A percentile compares a stretch with the other conserved stretches of the same genome.
These are phyloP conservation scores for Bipolaris victoriae DNA, from an alignment of 2,329 filamentous ascomycete species.

Conservation along the genomic window DNA sequence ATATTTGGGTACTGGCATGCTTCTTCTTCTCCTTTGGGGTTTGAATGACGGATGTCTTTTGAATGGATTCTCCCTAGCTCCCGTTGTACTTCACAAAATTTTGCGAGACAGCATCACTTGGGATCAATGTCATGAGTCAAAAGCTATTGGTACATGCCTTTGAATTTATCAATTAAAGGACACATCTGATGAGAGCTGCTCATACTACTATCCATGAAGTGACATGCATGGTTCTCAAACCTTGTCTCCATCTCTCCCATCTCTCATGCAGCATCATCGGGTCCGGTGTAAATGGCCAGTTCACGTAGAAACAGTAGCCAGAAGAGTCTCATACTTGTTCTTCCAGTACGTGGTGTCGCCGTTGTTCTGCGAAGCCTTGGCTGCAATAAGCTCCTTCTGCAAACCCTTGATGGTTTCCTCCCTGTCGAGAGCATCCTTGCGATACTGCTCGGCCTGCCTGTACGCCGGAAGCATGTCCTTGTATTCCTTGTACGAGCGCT, in stretches of 20 bases:
- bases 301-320: conserved; percentile 16
- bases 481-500: conserved; percentile 37
- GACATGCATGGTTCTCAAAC: background rate
- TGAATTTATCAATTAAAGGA: background rate
- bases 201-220: background rate
- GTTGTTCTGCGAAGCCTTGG: conserved; percentile 22
- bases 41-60: no score
- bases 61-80: no score
- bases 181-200: background rate
- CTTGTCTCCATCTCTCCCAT: background rate
- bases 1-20: no score
- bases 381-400: conserved; percentile 23
- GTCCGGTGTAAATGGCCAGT: background rate
- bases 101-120: background rate
- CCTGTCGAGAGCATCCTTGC: conserved; percentile 21
- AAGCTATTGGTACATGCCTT: background rate
- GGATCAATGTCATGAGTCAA: background rate
- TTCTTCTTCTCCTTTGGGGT: no score
- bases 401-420: conserved; percentile 26
- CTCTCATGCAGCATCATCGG: background rate
- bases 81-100: no score
- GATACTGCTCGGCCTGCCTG: conserved; percentile 28
- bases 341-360: conserved; percentile 34
- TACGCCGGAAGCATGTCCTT: conserved; percentile 29
- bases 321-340: conserved; percentile 32